Conservation (phyloP, 2,329 filamentous ascomycete genomes). For the Chalara sp. region DNA sequence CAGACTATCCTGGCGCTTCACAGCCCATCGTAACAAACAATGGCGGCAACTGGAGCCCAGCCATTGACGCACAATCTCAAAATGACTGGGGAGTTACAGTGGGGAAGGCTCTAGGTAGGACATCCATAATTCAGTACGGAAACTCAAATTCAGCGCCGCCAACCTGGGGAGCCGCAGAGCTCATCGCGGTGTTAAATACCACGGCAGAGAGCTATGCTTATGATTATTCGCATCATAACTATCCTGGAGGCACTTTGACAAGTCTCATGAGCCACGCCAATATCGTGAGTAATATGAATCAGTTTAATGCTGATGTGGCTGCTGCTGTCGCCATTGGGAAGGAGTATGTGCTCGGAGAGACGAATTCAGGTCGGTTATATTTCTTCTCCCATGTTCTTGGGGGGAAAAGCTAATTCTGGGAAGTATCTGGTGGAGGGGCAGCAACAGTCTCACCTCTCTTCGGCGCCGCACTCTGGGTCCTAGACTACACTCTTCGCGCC, state of each 20-base stretch:
- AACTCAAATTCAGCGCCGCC: slow-evolving; percentile 21
- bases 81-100: slow-evolving; percentile 19
- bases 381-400: not conserved
- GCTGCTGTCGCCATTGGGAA: slow-evolving; percentile 16
- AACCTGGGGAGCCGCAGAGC: slow-evolving; percentile 22
- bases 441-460: slow-evolving; percentile 19
- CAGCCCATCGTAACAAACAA: slow-evolving; percentile 22
- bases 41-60: slow-evolving; percentile 18
- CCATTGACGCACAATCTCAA: slow-evolving; percentile 20
- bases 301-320: slow-evolving; percentile 16
- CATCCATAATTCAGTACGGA: slow-evolving; percentile 21
- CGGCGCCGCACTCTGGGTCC: slow-evolving; percentile 22
- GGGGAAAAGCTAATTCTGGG: too few species aligned
- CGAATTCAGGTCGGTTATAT: slow-evolving; percentile 31
- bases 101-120: slow-evolving; percentile 12
- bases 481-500: slow-evolving; percentile 21
- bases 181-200: slow-evolving; percentile 18
- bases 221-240: slow-evolving; percentile 25
- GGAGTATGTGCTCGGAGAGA: slow-evolving; percentile 25
- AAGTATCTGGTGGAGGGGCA: slow-evolving; percentile 22
- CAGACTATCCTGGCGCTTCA: slow-evolving; percentile 27
- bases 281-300: slow-evolving; percentile 17
- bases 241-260: slow-evolving; percentile 32
- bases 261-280: slow-evolving; percentile 20
- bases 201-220: slow-evolving; percentile 18